These are phyloP conservation scores for Fusarium xyrophilum DNA, from an alignment of 2,329 filamentous ascomycete species.

Conservation along the genomic window DNA sequence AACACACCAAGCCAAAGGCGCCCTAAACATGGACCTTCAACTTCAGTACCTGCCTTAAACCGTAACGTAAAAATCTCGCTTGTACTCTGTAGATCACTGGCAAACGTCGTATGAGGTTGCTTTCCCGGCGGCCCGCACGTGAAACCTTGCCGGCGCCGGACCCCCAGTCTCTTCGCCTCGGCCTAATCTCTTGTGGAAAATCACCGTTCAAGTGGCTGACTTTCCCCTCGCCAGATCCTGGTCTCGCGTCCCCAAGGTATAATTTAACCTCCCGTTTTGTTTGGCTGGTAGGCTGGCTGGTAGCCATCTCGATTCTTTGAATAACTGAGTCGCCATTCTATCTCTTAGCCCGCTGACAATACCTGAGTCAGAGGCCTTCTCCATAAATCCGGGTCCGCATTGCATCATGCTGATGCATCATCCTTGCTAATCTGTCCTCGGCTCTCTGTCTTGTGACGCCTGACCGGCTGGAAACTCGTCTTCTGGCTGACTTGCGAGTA, in stretches of 20 bases:
- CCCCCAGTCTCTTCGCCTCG: conserved; percentile 34
- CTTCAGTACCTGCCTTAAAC: conserved; percentile 34
- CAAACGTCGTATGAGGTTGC: conserved; percentile 29
- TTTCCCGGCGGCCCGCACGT: conserved; percentile 31
- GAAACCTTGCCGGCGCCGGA: conserved; percentile 35
- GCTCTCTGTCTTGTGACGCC: conserved; percentile 39
- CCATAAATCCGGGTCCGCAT: conserved; percentile 37
- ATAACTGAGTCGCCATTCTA: conserved; percentile 16
- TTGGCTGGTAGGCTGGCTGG: conserved; percentile 5
- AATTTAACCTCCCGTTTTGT: conserved; percentile 16
- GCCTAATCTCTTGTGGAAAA: conserved; percentile 33
- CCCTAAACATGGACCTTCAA: conserved; percentile 18
- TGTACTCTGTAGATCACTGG: conserved; percentile 23
- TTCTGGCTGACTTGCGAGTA: conserved; percentile 34
- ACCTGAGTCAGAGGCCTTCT: conserved; percentile 30
- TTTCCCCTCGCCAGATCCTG: conserved; percentile 20
- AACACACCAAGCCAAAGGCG: conserved; percentile 5
- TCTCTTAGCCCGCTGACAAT: conserved; percentile 31
- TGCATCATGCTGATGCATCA: conserved; percentile 42
- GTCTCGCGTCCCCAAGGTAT: conserved; percentile 6
- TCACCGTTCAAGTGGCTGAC: conserved; percentile 25
- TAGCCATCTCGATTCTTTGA: conserved; percentile 17
- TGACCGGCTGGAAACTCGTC: conserved; percentile 25
- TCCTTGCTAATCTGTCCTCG: conserved; percentile 27
- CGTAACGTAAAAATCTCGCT: conserved; percentile 31